Base-by-base conservation (phyloP, 257 asterid species). In the Striga asiatica region DNA sequence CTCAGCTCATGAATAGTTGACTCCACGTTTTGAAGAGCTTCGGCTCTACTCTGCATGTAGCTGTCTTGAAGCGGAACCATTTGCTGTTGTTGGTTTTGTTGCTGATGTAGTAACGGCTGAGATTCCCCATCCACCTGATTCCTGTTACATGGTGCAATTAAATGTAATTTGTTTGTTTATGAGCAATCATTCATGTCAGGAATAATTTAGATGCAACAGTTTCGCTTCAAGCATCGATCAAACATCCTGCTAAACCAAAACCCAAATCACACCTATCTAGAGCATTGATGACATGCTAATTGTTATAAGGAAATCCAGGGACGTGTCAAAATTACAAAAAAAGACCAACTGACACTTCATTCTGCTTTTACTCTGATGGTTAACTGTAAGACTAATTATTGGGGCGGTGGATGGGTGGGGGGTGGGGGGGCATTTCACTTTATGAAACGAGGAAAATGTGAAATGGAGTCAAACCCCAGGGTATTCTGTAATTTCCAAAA, bases 41-140 rank as follows among this genome's bases (percentile, higher is more conserved):
- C 94, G 16, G 89, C 82, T 74, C 94, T 72, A 68, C 94, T 83
- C 67, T 80, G 89, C 94, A 83, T 78, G 73, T 78, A 83, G 70
- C 77, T 77, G 73, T 83, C 94, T 49, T 80, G 89, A 60, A 74
- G 48, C 13, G 94, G 86, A 71, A 72, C 86, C 75, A 80, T 6
- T 77, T 78, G 83, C 67, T 84, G 93, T 64, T 77, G 76, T 46
- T 79, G 93, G 49, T 62, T 70, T 29, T 78, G 83, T 37, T 79
- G 85, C 73, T 81, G 89, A 56, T 69, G 93, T 53, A 83, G 61
- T 50, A 83, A 69, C 10, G 95, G 83, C 62, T 77, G 89, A 53
- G 84, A 75, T 63, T 82, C 82, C 61, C 76, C 75, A 17, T 72
- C 86, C 8, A 37, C 71, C 62, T 66, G 75, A 55, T 61, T 77